Conservation (phyloP, 2,329 filamentous ascomycete species). For the Tolypocladium ovalisporum region DNA sequence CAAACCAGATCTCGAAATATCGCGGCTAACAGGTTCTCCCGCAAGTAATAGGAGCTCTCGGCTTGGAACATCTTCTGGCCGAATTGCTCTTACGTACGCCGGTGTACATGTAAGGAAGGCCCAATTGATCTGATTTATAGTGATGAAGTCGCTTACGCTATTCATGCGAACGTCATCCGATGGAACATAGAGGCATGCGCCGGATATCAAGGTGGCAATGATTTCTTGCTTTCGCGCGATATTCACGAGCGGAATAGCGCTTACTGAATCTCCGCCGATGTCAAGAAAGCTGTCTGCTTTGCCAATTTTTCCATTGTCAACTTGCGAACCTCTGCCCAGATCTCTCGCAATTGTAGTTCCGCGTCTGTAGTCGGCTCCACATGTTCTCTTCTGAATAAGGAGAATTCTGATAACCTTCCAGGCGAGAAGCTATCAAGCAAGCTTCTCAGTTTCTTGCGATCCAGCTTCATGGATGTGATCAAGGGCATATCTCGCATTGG, state of each 20-base stretch:
- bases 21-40: constrained; percentile 3
- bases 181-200: neutral
- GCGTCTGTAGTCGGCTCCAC: neutral
- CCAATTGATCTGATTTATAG: constrained; percentile 1
- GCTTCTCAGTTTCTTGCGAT: neutral
- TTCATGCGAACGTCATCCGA: constrained; percentile 2
- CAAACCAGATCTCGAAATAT: constrained; percentile 5
- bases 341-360: neutral
- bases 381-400: neutral
- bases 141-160: neutral
- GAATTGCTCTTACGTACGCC: constrained; percentile 1
- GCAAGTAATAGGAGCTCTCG: constrained; percentile 3
- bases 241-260: constrained; percentile 2
- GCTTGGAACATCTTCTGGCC: constrained; percentile 1
- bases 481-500: neutral
- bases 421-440: neutral
- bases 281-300: constrained; percentile 14
- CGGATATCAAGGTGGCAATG: neutral
- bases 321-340: constrained; percentile 22
- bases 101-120: constrained; percentile 4
- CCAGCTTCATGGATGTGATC: neutral
- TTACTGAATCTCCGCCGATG: constrained; percentile 17
- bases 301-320: constrained; percentile 8
- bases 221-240: neutral
- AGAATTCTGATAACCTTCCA: neutral